Conservation (phyloP, 148 eudicot genomes). For the Fallopia convolvulus region DNA sequence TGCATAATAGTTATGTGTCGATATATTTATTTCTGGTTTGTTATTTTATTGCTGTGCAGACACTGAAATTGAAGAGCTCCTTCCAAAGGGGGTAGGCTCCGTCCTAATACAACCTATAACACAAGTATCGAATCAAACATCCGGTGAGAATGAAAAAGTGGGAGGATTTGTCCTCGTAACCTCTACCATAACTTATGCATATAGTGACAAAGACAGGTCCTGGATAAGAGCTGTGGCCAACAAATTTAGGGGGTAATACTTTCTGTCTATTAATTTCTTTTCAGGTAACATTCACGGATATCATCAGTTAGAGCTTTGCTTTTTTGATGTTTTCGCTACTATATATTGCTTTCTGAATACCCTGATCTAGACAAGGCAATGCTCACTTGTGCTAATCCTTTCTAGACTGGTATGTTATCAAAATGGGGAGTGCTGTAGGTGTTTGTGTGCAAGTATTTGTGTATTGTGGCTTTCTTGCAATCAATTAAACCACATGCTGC, state of each 20-base stretch:
- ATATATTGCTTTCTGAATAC: background rate
- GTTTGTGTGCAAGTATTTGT: background rate
- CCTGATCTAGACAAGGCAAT: background rate
- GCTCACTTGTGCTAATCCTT: background rate
- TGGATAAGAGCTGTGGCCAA: slow-evolving; percentile 80
- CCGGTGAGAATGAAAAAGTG: slow-evolving; percentile 20
- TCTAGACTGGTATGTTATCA: background rate
- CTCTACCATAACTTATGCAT: slow-evolving; percentile 68
- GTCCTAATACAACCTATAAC: slow-evolving; percentile 52
- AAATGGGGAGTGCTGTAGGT: background rate
- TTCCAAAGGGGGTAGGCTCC: slow-evolving; percentile 66
- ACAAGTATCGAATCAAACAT: slow-evolving; percentile 16
- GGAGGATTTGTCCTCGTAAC: slow-evolving; percentile 64
- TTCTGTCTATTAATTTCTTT: background rate
- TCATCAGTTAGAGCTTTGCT: background rate
- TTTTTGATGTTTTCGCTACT: background rate
- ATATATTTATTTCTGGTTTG: background rate
- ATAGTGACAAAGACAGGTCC: slow-evolving; percentile 55
- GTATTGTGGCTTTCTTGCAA: background rate
- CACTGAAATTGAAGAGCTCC: slow-evolving; percentile 55
- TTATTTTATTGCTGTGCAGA: slow-evolving; percentile 25
- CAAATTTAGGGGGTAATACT: slow-evolving; percentile 48
- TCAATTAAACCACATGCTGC: background rate
- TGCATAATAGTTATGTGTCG: background rate
- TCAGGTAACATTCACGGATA: background rate